phyloP scores from a whole-genome alignment of 2,329 filamentous ascomycete species.

The Nemania sp. region DNA sequence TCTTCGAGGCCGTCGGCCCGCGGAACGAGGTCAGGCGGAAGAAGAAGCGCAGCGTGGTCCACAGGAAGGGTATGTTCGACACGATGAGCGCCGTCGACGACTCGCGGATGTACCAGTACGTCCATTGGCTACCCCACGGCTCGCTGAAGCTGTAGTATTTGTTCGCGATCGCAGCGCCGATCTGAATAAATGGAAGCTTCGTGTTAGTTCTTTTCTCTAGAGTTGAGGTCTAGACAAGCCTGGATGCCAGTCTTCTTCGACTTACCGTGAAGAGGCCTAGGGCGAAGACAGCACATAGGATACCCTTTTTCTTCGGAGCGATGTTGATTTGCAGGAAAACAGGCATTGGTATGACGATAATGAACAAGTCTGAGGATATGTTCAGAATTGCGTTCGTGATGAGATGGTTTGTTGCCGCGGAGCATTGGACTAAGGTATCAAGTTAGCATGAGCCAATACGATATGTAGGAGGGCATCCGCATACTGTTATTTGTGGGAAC shows the following conservation, averaged over 20 bases:
- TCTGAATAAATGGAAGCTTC: conserved; percentile 48
- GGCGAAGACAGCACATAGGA: conserved; percentile 61
- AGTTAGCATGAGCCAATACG: conserved; percentile 16
- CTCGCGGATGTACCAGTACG: conserved; percentile 61
- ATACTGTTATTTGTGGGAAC: conserved; percentile 64
- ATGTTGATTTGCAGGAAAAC: conserved; percentile 64
- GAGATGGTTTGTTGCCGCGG: conserved; percentile 66
- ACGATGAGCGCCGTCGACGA: conserved; percentile 60
- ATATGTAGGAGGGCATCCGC: conserved; percentile 31
- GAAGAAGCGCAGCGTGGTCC: conserved; percentile 56
- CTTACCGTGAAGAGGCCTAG: conserved; percentile 62
- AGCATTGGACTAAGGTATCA: conserved; percentile 62
- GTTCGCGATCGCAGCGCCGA: conserved; percentile 63
- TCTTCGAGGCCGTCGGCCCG: conserved; percentile 47
- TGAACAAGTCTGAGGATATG: conserved; percentile 69
- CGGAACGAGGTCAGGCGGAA: conserved; percentile 54
- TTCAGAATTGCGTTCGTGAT: conserved; percentile 71
- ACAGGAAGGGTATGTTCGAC: conserved; percentile 58
- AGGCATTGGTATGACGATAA: conserved; percentile 69
- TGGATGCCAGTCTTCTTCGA: conserved; percentile 14
- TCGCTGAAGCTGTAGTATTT: conserved; percentile 58
- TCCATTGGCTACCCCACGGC: conserved; percentile 56
- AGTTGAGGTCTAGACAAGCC: background rate
- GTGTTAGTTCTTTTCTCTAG: conserved; percentile 14
- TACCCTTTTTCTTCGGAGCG: conserved; percentile 62